phyloP scores from a whole-genome alignment of 768 basidiomycete species.

The Phallus indusiatus region DNA sequence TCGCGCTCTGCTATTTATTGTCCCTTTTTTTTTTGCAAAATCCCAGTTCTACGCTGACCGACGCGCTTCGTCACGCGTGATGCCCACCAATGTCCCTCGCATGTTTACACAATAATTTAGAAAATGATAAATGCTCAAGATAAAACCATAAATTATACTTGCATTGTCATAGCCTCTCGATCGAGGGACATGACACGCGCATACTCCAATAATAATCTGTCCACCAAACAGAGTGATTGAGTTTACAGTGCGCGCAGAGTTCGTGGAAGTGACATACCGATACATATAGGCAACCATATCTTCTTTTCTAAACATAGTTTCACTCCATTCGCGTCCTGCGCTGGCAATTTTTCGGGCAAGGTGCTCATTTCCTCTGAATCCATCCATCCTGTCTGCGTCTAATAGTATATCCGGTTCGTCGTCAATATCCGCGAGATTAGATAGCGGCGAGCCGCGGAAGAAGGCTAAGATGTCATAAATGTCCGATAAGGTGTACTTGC shows the following conservation, averaged over 20 bases:
- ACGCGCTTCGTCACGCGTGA: no score
- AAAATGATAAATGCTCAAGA: no score
- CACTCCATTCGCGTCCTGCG: slow-evolving; percentile 49
- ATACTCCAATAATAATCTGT: slow-evolving; percentile 47
- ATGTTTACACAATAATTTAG: no score
- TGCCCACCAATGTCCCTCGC: no score
- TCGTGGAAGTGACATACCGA: slow-evolving; percentile 31
- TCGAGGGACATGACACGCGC: slow-evolving; percentile 40
- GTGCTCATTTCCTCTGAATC: slow-evolving; percentile 42
- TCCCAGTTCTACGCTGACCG: no score
- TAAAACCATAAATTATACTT: background rate
- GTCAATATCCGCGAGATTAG: background rate
- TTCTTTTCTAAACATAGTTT: slow-evolving; percentile 47
- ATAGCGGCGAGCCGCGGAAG: slow-evolving; percentile 48
- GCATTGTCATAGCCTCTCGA: slow-evolving; percentile 29
- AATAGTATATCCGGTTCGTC: background rate
- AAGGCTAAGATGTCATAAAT: slow-evolving; percentile 64
- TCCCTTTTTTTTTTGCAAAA: no score
- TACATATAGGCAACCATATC: slow-evolving; percentile 53
- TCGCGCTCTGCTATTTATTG: no score
- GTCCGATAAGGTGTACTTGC: slow-evolving; percentile 47
- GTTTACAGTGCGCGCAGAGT: background rate
- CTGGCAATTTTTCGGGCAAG: slow-evolving; percentile 47
- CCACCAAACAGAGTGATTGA: background rate
- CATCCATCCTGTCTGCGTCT: background rate